Evolutionary conservation across 768 basidiomycete genomes (phyloP).

Genomic region (Pleurotus pulmonarius): DNA sequence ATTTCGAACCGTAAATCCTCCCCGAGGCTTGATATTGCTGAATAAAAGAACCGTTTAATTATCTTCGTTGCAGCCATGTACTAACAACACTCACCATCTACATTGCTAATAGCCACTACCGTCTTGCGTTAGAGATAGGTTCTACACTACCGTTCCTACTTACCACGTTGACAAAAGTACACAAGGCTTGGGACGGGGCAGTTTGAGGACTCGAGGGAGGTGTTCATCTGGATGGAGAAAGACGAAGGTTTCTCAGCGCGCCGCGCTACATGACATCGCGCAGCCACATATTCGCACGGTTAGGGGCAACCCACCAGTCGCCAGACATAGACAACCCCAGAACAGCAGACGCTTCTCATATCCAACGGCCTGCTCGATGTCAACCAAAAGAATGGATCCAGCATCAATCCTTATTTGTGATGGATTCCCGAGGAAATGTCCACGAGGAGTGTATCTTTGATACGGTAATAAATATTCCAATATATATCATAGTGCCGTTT

Average conservation of each 20-base stretch:
- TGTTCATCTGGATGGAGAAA: constrained; percentile 22
- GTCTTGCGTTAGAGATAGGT: not conserved
- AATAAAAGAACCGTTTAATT: not conserved
- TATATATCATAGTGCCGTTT: not conserved
- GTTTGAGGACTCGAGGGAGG: constrained; percentile 26
- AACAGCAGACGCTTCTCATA: not conserved
- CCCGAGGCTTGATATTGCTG: constrained; percentile 66
- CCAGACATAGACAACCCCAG: not conserved
- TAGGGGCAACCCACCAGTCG: too few relatives aligned
- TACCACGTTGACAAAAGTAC: constrained; percentile 70
- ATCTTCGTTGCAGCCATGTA: constrained; percentile 4
- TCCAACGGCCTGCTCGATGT: not conserved
- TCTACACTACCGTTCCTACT: constrained; percentile 16
- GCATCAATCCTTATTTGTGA: constrained; percentile 3
- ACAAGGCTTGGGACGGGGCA: constrained; percentile 61
- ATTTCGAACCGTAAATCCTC: constrained; percentile 59
- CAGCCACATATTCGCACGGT: not conserved
- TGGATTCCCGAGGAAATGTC: not conserved
- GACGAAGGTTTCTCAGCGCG: not conserved
- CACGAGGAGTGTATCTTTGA: not conserved
- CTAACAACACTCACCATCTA: not conserved
- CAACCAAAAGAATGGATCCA: constrained; percentile 4
- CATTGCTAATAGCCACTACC: constrained; percentile 1
- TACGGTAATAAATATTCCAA: not conserved
- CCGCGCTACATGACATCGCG: not conserved